Base-by-base conservation (phyloP, 257 asterid species). In the Parsonsia alboflavescens region DNA sequence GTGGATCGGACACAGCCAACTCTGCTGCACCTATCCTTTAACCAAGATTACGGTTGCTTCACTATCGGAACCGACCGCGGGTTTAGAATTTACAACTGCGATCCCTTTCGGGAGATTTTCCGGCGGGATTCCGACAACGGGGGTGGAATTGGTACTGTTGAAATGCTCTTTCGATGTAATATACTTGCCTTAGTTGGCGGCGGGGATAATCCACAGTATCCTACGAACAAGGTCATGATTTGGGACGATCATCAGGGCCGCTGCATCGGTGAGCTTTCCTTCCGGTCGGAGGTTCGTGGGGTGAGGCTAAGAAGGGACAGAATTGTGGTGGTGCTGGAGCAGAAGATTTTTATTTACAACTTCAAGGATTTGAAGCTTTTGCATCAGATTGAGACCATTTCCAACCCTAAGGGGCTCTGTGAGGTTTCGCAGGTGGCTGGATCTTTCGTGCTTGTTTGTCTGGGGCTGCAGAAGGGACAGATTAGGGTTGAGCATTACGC, bases 351-450 rank as follows among this genome's bases (percentile, higher is more conserved):
- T n/a, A 96, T 90, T 19, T 93, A 93, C 76, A 90, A 91, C 78
- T 93, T 93, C 22, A 82, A 85, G 46, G 97, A 91, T 86, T 90
- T 93, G 90, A 93, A 91, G 84, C 84, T 91, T 75, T 50, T 91
- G 86, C 90, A 88, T 75, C 98, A 93, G 81, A 91, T 93, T 81
- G 98, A 93, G 84, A 93, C 98, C n/a, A 86, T 86, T 54, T 83
- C 89, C n/a, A 93, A 93, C 63, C 97, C 96, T 0, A 93, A 93
- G 85, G 98, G 98, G n/a, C 86, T 93, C 49, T 93, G 98, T 39
- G 93, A 81, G 10, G 93, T 93, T 74, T 90, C 98, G 0, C 97
- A 93, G 80, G 85, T 78, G 13, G 81, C 91, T 0, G 96, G 96
- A 42, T 78, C 90, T 10, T 87, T 90, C 65, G 96, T 91, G 5